Conservation (phyloP, 257 asterid species). For the Jasminum sambac region DNA sequence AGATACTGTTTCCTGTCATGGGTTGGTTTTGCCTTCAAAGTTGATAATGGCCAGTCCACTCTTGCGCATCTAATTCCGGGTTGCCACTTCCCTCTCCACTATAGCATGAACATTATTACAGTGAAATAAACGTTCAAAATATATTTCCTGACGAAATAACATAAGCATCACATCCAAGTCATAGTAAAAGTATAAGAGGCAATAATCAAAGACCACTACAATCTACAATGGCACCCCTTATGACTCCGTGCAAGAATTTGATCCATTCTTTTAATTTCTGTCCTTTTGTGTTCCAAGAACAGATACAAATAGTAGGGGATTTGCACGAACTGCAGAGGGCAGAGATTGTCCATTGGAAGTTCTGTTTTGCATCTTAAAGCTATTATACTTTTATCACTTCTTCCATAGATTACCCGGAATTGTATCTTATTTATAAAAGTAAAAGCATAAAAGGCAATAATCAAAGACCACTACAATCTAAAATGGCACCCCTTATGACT, state of each 20-base stretch:
- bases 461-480: background rate
- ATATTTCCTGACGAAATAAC: background rate
- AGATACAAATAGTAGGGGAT: background rate
- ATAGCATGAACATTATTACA: conserved; percentile 25
- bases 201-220: background rate
- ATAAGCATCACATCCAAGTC: background rate
- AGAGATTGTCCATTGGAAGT: background rate
- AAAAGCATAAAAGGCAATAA: conserved; percentile 9
- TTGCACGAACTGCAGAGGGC: background rate
- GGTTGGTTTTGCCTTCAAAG: conserved; percentile 92
- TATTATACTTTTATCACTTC: background rate
- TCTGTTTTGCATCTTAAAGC: background rate
- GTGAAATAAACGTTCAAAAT: conserved; percentile 7
- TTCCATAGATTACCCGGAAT: background rate
- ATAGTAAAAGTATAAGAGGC: conserved; percentile 6
- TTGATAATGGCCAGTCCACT: conserved; percentile 91
- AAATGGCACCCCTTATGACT: background rate
- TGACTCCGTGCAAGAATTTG: background rate
- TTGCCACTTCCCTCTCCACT: conserved; percentile 99
- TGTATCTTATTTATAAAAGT: background rate
- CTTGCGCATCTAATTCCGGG: conserved; percentile 92
- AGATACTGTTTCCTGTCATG: conserved; percentile 90
- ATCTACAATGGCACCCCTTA: background rate
- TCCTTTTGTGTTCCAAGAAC: background rate
- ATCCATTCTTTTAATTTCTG: background rate